Base-by-base conservation (phyloP, 1,284 basidiomycete species). In the Tilletia horrida region DNA sequence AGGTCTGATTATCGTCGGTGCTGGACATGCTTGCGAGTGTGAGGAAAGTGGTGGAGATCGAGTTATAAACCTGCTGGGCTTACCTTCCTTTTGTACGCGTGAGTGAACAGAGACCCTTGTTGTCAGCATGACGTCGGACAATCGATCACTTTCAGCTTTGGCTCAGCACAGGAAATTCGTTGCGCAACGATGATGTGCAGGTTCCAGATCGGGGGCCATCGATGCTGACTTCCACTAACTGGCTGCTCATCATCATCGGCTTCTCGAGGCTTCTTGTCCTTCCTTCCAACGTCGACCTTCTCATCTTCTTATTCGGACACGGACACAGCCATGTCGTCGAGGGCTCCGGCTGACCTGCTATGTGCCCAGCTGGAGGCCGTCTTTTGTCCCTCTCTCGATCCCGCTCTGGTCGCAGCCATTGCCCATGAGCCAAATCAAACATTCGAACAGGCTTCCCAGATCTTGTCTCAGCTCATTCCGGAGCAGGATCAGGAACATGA, bases 381-480 rank as follows among this genome's bases (percentile, higher is more conserved):
- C 63, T 76, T 73, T 64, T 70, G 67, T 31, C 75, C 73, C 13
- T 69, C 73, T 2, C 66, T 77, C 21, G 76, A 76, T 62, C 67
- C 76, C 2, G 67, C 74, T 3, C 64, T 77, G 25, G 72, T 77
- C 1, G 76, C 76, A 18, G 74, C 71, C 13, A 74, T 77, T 23
- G 71, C 71, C 0, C 45, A 72, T 48, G 76, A 77, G 55, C 71
- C 67, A 16, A 65, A 64, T 0, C 76, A 77, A 55, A 76, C 74
- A 2, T 63, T 73, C 55, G 55, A 59, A 25, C 55, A 59, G 55
- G 55, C 55, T 1, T 31, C 55, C 27, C 55, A 59, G 4, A 35
- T 59, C 7, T 29, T 59, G 14, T 59, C 55, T 3, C 55, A 59
- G 27, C 55, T 59, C 29, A 18, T 59, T 7, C 55, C 55, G 8